These are phyloP conservation scores for Candolleomyces aberdarensis DNA, from an alignment of 768 basidiomycete species.

Conservation along the genomic window DNA sequence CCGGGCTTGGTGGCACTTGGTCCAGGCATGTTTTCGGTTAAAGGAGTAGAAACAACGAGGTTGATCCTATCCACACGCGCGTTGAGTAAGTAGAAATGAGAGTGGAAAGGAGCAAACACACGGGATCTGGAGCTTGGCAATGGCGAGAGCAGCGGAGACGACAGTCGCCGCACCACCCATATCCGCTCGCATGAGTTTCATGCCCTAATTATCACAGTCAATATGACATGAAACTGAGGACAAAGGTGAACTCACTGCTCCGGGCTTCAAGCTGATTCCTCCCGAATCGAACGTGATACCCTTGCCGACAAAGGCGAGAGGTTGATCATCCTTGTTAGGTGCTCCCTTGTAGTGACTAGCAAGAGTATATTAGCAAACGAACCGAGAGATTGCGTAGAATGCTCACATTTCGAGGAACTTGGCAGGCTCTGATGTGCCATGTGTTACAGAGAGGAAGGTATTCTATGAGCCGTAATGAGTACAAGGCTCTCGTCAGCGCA, in stretches of 20 bases:
- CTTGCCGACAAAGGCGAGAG: constrained; percentile 80
- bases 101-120: constrained; percentile 32
- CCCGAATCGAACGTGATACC: constrained; percentile 90
- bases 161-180: constrained; percentile 91
- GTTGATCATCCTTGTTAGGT: constrained; percentile 47
- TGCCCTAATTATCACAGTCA: constrained; percentile 44
- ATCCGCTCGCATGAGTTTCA: constrained; percentile 85
- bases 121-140: constrained; percentile 82
- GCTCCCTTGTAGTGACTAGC: constrained; percentile 83
- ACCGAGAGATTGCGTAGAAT: background rate
- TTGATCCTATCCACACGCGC: constrained; percentile 55
- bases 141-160: constrained; percentile 66
- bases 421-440: constrained; percentile 78
- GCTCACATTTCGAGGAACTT: constrained; percentile 83
- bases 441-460: constrained; percentile 84
- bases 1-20: constrained; percentile 76
- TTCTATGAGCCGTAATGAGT: constrained; percentile 36
- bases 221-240: background rate
- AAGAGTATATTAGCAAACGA: background rate
- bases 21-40: constrained; percentile 87
- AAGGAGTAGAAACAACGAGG: constrained; percentile 65
- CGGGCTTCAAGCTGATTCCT: constrained; percentile 84
- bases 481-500: background rate
- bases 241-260: constrained; percentile 42
- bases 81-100: background rate